Base-by-base conservation (phyloP, 805 yeast genomes). In the Ogataea glucozyma region DNA sequence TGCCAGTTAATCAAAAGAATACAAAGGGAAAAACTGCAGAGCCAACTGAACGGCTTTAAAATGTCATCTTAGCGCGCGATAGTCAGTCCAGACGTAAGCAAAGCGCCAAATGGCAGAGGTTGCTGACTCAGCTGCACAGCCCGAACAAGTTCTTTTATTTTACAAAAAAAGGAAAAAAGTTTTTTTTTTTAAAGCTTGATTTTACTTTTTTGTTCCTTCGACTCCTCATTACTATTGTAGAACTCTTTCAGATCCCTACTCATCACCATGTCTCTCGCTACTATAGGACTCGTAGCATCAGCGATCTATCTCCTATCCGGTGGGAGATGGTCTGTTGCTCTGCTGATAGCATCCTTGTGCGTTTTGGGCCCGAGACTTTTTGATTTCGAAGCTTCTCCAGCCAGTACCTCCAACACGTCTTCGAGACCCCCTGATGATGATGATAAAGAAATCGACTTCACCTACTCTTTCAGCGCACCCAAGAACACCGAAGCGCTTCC, bases 291-390 rank as follows among this genome's bases (percentile, higher is more conserved):
- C 12, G 26, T 33, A 13, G 47, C 42, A 13, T 46, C 49, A 5
- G 19, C 30, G 4, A 4, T 51, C 2, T 70, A 72, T 49, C 54
- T 66, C 27, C 31, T 62, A 11, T 60, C 71, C 1, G 78, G 77
- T 4, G 77, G 77, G 13, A 62, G 78, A 47, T 54, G 70, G 60
- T 52, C 73, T 2, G 44, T 73, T 9, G 65, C 60, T 7, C 17
- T 61, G 2, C 62, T 65, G 5, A 58, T 52, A 3, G 27, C 41
- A 12, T 54, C 55, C 3, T 38, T 47, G 16, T 47, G 33, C 14
- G 21, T 38, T 31, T 24, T 53, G 45, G 46, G 35, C 14, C 40
- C 41, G 21, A 27, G 18, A n/a, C 16, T 31, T 2, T 13, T 29
- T 18, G 38, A 26, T 19, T 3, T 17, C 42, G 21, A 36, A 38